Evolutionary conservation across 257 asterid species (phyloP).

Genomic region (Ligustrum vulgare): DNA sequence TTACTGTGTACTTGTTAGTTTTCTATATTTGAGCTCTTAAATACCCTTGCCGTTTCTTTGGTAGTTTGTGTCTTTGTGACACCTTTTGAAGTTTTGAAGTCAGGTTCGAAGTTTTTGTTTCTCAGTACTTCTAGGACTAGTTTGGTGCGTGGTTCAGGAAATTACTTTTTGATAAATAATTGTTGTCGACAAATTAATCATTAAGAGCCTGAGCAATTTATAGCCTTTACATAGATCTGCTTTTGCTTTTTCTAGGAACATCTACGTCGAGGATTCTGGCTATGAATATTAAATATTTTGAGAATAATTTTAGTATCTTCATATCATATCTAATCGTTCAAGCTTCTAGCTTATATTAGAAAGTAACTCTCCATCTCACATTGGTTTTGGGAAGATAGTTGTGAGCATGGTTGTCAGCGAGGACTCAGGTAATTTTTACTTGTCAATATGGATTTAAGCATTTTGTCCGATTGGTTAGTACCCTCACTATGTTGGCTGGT

Average conservation of each 20-base stretch:
- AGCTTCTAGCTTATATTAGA: background rate
- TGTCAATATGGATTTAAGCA: background rate
- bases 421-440: background rate
- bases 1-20: background rate
- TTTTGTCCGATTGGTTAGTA: background rate
- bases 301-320: background rate
- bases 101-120: background rate
- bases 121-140: background rate
- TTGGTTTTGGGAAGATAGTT: background rate
- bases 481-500: background rate
- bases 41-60: background rate
- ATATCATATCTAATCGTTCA: background rate
- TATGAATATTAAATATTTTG: background rate
- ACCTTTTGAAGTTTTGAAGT: background rate
- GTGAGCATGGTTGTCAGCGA: too few relatives aligned
- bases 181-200: background rate
- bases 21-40: background rate
- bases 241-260: background rate
- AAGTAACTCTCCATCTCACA: background rate
- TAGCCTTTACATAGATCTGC: background rate
- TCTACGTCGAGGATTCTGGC: background rate
- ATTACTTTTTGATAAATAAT: too few relatives aligned
- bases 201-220: background rate
- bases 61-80: background rate
- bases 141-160: background rate